A percentile compares a stretch with the other conserved stretches of the same genome.
phyloP scores from a whole-genome alignment of 345 rosid genomes.

The Lumnitzera littorea region DNA sequence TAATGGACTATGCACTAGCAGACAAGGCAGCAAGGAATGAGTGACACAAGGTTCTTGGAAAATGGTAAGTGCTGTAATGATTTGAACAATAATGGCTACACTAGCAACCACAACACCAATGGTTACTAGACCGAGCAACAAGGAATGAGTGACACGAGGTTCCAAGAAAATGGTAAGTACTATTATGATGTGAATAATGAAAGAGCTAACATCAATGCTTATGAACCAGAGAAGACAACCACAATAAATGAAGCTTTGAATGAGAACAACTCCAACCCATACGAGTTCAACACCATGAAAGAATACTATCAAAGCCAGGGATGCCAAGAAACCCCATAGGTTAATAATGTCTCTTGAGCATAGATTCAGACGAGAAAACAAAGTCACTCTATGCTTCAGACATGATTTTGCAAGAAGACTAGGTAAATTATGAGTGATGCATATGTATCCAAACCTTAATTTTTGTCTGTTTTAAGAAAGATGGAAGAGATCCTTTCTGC shows the following conservation, averaged over 20 bases:
- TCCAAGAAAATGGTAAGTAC: slow-evolving; percentile 40
- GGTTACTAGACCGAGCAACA: slow-evolving; percentile 27
- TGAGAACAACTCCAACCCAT: not conserved
- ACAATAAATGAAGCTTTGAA: too few species aligned
- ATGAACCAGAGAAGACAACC: slow-evolving; percentile 9
- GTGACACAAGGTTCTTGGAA: slow-evolving; percentile 4
- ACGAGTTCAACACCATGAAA: slow-evolving; percentile 51
- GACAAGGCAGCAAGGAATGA: slow-evolving; percentile 1
- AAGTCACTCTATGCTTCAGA: not conserved
- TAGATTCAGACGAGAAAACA: not conserved
- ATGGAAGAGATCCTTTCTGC: too few species aligned
- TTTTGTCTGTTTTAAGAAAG: not conserved
- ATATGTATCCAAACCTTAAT: not conserved
- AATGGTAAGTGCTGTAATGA: slow-evolving; percentile 1
- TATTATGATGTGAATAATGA: slow-evolving; percentile 18
- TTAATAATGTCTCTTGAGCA: slow-evolving; percentile 34
- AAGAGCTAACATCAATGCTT: slow-evolving; percentile 9
- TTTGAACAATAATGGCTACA: slow-evolving; percentile 13
- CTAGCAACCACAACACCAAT: slow-evolving; percentile 16
- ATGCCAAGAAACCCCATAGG: slow-evolving; percentile 18
- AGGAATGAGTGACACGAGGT: slow-evolving; percentile 64
- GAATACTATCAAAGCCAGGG: slow-evolving; percentile 39
- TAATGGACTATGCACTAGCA: slow-evolving; percentile 30
- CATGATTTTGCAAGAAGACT: slow-evolving; percentile 3
- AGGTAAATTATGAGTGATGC: not conserved